A percentile compares a stretch with the other conserved stretches of the same genome.
phyloP scores from a whole-genome alignment of 495 filamentous ascomycete species.

The Penicillium bialowiezense region DNA sequence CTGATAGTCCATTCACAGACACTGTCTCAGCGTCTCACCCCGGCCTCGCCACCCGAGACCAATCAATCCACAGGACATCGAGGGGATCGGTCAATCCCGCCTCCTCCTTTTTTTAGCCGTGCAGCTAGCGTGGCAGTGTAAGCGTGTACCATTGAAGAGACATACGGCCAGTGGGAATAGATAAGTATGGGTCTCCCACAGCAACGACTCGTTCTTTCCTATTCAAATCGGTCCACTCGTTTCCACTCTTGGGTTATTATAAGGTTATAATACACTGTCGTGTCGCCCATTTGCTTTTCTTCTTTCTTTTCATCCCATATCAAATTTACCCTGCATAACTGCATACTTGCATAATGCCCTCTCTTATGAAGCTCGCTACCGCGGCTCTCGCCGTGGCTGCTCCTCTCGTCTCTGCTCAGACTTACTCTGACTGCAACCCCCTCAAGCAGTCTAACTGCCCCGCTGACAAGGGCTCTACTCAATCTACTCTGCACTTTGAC shows the following conservation, averaged over 20 bases:
- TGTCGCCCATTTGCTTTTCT: background rate
- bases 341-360: conserved; percentile 23
- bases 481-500: conserved; percentile 54
- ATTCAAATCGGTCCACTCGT: background rate
- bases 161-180: too few species aligned
- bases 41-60: background rate
- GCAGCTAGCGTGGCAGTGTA: conserved; percentile 1
- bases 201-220: conserved; percentile 2
- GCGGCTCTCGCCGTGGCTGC: conserved; percentile 35
- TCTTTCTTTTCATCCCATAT: background rate
- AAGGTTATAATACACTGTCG: background rate
- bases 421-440: conserved; percentile 45
- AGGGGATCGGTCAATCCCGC: conserved; percentile 1
- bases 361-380: conserved; percentile 31
- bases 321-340: background rate
- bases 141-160: too few species aligned
- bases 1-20: background rate
- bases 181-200: background rate
- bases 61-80: background rate
- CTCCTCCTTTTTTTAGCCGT: conserved; percentile 8
- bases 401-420: conserved; percentile 43
- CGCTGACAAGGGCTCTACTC: conserved; percentile 57
- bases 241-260: background rate
- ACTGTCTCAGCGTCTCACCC: conserved; percentile 3
- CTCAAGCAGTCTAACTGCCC: conserved; percentile 49